Percentiles rank a stretch among this genome's conserved stretches.
These are phyloP conservation scores for Massarina eburnea DNA, from an alignment of 2,329 filamentous ascomycete species.

Conservation along the genomic window DNA sequence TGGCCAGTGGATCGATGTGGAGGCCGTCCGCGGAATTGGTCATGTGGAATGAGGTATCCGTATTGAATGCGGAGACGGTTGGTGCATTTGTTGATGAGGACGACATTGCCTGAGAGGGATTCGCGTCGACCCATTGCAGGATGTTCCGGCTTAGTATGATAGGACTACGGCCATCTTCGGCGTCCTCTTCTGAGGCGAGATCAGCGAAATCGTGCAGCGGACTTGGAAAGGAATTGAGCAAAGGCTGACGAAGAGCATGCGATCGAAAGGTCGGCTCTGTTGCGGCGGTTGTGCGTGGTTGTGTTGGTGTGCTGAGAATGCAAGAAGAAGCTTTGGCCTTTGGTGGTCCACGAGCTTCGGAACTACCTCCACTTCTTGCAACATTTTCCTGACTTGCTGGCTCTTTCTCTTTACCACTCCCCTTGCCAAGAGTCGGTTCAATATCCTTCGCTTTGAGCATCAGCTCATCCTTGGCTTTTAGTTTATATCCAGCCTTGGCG, in stretches of 20 bases:
- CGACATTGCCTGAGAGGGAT: slow-evolving; percentile 19
- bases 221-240: slow-evolving; percentile 15
- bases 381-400: slow-evolving; percentile 2
- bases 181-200: slow-evolving; percentile 23
- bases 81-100: slow-evolving; percentile 1
- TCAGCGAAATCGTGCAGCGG: slow-evolving; percentile 21
- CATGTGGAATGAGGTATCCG: slow-evolving; percentile 12
- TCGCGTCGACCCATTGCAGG: slow-evolving; percentile 41
- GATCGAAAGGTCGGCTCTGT: slow-evolving; percentile 10
- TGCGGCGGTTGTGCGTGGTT: background rate
- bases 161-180: slow-evolving; percentile 26
- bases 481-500: slow-evolving; percentile 49
- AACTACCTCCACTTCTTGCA: background rate
- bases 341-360: background rate
- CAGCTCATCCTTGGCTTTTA: slow-evolving; percentile 34
- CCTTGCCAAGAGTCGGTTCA: slow-evolving; percentile 13
- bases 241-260: slow-evolving; percentile 18
- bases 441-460: slow-evolving; percentile 21
- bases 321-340: background rate
- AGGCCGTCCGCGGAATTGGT: slow-evolving; percentile 21
- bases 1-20: slow-evolving; percentile 33
- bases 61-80: background rate
- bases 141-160: slow-evolving; percentile 42
- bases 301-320: background rate
- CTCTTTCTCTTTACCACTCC: background rate